Percentiles rank a stretch among this genome's conserved stretches.
phyloP scores from a whole-genome alignment of 2,329 filamentous ascomycete genomes.

The Trichoderma atrobrunneum region DNA sequence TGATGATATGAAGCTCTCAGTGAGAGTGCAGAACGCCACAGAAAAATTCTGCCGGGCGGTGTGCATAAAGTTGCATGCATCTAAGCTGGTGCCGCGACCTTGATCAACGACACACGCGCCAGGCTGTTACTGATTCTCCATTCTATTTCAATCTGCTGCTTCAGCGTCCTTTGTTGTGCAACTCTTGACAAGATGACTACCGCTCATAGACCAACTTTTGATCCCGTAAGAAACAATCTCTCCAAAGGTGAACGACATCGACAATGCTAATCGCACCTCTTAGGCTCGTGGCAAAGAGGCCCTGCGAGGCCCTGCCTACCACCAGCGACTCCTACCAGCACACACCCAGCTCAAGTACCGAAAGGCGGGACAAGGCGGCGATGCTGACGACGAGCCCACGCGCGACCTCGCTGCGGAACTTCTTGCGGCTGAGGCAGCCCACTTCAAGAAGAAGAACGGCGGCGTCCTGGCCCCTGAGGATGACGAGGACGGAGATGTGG shows the following conservation, averaged over 20 bases:
- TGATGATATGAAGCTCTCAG: slow-evolving; percentile 23
- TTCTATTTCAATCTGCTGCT: not conserved
- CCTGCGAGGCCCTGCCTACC: slow-evolving; percentile 87
- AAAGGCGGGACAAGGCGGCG: slow-evolving; percentile 82
- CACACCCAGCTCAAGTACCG: slow-evolving; percentile 90
- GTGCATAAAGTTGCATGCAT: slow-evolving; percentile 23
- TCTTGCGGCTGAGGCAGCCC: slow-evolving; percentile 79
- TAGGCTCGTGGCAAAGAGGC: slow-evolving; percentile 93
- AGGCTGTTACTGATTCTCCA: not conserved
- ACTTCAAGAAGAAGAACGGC: slow-evolving; percentile 79
- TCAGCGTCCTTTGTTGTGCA: not conserved
- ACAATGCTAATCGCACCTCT: slow-evolving; percentile 22
- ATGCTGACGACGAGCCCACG: slow-evolving; percentile 62
- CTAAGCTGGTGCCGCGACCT: slow-evolving; percentile 9
- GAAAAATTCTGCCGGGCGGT: slow-evolving; percentile 53
- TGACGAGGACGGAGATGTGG: slow-evolving; percentile 50
- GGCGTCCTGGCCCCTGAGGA: slow-evolving; percentile 46
- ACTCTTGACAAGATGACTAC: slow-evolving; percentile 53
- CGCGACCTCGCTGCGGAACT: slow-evolving; percentile 89
- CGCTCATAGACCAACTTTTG: slow-evolving; percentile 86
- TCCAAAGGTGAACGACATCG: not conserved
- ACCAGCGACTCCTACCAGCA: slow-evolving; percentile 90
- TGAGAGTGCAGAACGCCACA: slow-evolving; percentile 13
- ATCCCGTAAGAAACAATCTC: slow-evolving; percentile 63
- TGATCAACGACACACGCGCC: slow-evolving; percentile 1